Evolutionary conservation across 2,329 filamentous ascomycete genomes (phyloP), one percentile per base, ranked within the genome.

Genomic region (Fusarium coicis): DNA sequence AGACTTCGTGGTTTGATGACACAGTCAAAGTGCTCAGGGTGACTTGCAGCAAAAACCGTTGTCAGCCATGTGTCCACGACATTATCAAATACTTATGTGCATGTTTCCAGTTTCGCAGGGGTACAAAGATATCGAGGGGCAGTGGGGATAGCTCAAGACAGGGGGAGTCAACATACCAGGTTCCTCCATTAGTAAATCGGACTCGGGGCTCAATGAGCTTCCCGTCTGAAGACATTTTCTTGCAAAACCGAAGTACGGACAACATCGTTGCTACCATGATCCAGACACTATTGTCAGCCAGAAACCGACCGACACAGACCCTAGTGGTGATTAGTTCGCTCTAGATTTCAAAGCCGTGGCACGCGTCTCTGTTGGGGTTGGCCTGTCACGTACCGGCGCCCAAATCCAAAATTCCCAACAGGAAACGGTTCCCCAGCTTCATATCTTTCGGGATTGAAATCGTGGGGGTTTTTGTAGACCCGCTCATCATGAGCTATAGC

Each of bases 361-460:
- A n/a, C 36, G 19, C 61, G 19, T 42, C 39, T n/a, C 21, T 26
- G n/a, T 47, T 36, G 10, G 42, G 26, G 10, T 11, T 49, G 34
- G 34, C 21, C 11, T 28, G 36, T 39, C 21, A 74, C 72, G 23
- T 74, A 79, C 78, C 78, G 75, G 60, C 80, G 74, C 19, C 80
- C 80, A 60, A 81, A 81, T 26, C 80, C 80, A 73, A 81, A 81
- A 44, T 81, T 80, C 23, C 75, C 79, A 50, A 77, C 68, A 1
- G 85, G 85, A 71, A 81, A 81, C 39, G 86, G 84, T 76, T 87
- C 85, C 12, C 84, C 84, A 40, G 74, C 77, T 74, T 70, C 83
- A 72, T 84, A 88, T 30, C 87, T 81, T 64, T 86, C 84, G 15
- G 86, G 86, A 57, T 86, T 81, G 73, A 88, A 87, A n/a, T 71